Base-by-base conservation (phyloP, 352 stramenopile genomes). In the Phytopythium vexans region DNA sequence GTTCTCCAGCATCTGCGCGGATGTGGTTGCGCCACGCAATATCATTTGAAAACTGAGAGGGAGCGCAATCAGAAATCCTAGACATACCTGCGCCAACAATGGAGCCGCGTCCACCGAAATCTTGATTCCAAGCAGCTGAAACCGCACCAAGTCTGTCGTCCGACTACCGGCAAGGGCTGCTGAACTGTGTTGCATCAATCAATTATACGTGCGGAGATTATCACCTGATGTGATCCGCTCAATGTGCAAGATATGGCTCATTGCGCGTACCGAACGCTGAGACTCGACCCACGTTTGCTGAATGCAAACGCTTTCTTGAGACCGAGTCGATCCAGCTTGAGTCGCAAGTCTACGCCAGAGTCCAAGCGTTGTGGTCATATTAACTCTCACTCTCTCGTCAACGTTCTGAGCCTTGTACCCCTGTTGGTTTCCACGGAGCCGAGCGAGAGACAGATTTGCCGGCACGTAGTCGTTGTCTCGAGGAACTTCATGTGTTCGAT, bases 261-360 rank as follows among this genome's bases (percentile, higher is more conserved):
- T 8, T 35, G 11, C 16, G 33, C 34, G 15, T 46, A 89, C 78
- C 54, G 70, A 34, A 77, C 35, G 40, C 69, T 58, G 3, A 55
- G 42, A n/a, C 63, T 41, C 5, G 69, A 63, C 34, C 69, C 66
- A 45, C 66, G 52, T 9, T 68, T 72, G 32, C 71, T 67, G 47
- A 66, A 80, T 4, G 75, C 76, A 8, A 60, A 68, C 6, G 72
- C 58, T 49, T 61, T 64, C 43, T 78, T 71, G 37, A 87, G 43
- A 5, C 74, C 74, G 16, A 89, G 60, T 9, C 78, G 74, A 11
- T 86, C 66, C 52, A 89, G 81, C 51, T 87, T 89, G 45, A 72
- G 78, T 3, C 74, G 60, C 43, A 85, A 56, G 52, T 83, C 78
- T 89, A 38, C 34, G 49, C 34, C 39, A 10, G 35, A 50, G 10